These are phyloP conservation scores for Boletus barrowsii DNA, from an alignment of 768 basidiomycete species.

Conservation along the genomic window DNA sequence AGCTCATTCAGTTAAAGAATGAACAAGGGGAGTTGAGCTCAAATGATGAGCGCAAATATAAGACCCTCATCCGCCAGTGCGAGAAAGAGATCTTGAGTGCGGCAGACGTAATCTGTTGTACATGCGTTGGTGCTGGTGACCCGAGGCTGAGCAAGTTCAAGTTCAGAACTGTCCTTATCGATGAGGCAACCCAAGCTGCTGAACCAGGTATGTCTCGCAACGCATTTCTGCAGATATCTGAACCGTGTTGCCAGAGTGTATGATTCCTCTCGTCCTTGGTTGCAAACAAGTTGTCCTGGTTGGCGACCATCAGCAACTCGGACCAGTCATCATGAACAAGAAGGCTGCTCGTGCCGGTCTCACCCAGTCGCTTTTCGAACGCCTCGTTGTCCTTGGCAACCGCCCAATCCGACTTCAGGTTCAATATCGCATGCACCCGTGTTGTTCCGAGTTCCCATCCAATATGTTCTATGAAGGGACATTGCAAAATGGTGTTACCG, in stretches of 20 bases:
- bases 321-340: conserved; percentile 99
- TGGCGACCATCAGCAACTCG: conserved; percentile 95
- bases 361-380: conserved; percentile 97
- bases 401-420: conserved; percentile 98
- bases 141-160: conserved; percentile 95
- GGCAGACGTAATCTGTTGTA: conserved; percentile 98
- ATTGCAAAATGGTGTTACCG: conserved; percentile 97
- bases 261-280: conserved; percentile 97
- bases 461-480: conserved; percentile 99
- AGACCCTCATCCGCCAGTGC: conserved; percentile 89
- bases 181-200: conserved; percentile 97
- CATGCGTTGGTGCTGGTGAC: conserved; percentile 97
- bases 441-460: conserved; percentile 97
- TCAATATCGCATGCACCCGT: conserved; percentile 99
- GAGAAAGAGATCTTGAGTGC: conserved; percentile 96
- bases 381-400: conserved; percentile 92
- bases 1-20: conserved; percentile 95
- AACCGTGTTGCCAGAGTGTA: conserved; percentile 68
- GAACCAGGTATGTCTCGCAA: conserved; percentile 69
- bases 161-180: conserved; percentile 97
- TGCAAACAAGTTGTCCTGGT: conserved; percentile 99
- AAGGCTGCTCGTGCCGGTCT: conserved; percentile 98
- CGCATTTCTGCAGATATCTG: not conserved
- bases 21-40: conserved; percentile 97
- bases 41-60: conserved; percentile 97